Conservation (phyloP, 2,329 filamentous ascomycete species). For the Sarocladium kiliense region DNA sequence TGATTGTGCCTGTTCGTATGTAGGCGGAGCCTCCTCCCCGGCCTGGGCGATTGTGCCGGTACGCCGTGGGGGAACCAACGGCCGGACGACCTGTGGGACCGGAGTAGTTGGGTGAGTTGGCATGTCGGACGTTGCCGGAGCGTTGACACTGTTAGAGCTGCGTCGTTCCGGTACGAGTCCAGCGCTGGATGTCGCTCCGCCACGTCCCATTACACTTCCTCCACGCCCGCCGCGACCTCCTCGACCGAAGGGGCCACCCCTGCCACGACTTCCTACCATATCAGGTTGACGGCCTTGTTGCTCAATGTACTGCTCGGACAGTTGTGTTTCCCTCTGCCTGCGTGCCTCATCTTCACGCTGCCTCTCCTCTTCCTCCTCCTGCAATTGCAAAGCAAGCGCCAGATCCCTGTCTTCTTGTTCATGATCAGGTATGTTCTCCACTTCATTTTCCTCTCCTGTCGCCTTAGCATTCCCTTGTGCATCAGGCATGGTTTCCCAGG, state of each 20-base stretch:
- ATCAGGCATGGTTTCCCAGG: background rate
- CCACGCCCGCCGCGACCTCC: background rate
- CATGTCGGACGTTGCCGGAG: constrained; percentile 11
- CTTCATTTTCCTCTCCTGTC: background rate
- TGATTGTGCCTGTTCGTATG: constrained; percentile 53
- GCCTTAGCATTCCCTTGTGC: background rate
- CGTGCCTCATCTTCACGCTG: constrained; percentile 62
- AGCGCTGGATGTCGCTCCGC: constrained; percentile 1
- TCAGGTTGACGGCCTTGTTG: constrained; percentile 45
- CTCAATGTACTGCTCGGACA: constrained; percentile 67
- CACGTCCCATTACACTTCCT: constrained; percentile 10
- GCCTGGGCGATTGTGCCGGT: constrained; percentile 31
- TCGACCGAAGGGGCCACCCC: background rate
- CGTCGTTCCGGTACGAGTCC: constrained; percentile 10
- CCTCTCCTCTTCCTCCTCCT: constrained; percentile 87
- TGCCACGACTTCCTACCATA: background rate
- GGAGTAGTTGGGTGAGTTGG: constrained; percentile 11
- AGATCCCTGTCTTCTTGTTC: constrained; percentile 81
- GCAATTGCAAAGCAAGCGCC: constrained; percentile 83
- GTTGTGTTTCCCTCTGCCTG: constrained; percentile 58
- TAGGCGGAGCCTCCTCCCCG: constrained; percentile 45
- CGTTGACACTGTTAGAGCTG: constrained; percentile 7
- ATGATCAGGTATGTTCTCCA: constrained; percentile 28
- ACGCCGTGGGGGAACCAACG: constrained; percentile 28
- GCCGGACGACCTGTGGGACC: constrained; percentile 22